phyloP scores from a whole-genome alignment of 2,329 filamentous ascomycete genomes.

The Venturia aucupariae region DNA sequence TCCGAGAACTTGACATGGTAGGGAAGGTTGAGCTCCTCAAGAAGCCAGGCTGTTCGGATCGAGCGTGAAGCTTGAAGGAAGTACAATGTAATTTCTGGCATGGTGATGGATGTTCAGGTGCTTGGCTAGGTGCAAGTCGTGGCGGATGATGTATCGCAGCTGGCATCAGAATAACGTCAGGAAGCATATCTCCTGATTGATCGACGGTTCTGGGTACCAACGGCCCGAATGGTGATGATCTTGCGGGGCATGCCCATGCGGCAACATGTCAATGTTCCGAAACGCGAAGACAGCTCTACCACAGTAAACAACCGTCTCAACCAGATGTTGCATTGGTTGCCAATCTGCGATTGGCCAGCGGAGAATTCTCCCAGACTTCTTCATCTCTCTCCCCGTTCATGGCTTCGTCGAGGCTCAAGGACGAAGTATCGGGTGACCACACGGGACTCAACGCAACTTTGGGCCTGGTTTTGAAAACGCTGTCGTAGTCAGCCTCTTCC shows the following conservation, averaged over 20 bases:
- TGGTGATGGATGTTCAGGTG: neutral
- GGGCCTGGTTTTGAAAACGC: conserved; percentile 77
- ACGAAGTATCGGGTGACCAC: conserved; percentile 1
- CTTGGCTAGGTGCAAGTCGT: neutral
- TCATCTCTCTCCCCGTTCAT: conserved; percentile 1
- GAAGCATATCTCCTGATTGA: neutral
- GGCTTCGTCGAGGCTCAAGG: neutral
- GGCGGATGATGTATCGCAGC: neutral
- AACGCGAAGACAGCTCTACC: neutral
- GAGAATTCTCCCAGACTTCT: neutral
- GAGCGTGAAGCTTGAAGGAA: conserved; percentile 39
- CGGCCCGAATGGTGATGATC: neutral
- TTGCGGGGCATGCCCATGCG: neutral
- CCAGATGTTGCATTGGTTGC: neutral
- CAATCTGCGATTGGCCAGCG: neutral
- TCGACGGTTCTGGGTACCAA: neutral
- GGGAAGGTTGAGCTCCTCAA: conserved; percentile 35
- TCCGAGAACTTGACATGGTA: conserved; percentile 34
- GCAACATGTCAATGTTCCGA: neutral
- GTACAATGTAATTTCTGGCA: conserved; percentile 32
- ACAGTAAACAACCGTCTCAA: neutral
- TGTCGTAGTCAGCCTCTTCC: conserved; percentile 65
- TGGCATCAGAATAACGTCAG: neutral
- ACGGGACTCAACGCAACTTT: conserved; percentile 66
- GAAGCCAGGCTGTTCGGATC: conserved; percentile 38